Evolutionary conservation across 2,329 filamentous ascomycete genomes (phyloP).

Genomic region (Bipolaris gigantea): DNA sequence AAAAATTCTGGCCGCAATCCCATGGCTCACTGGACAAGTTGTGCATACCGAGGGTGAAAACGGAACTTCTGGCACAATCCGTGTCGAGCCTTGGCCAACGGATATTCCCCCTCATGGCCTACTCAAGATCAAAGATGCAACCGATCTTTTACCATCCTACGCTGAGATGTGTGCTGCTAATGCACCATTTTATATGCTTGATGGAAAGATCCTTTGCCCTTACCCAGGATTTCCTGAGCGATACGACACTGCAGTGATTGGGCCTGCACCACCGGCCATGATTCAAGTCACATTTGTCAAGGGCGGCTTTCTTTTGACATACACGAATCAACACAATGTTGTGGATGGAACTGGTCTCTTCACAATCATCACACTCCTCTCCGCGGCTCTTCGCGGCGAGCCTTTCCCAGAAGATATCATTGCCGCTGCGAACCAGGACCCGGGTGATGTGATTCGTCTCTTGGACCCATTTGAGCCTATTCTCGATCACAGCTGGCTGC

Average conservation of each 20-base stretch:
- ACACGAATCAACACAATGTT: background rate
- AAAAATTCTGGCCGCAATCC: background rate
- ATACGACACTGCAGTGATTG: background rate
- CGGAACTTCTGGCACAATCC: background rate
- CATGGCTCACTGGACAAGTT: background rate
- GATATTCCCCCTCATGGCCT: background rate
- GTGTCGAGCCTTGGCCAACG: background rate
- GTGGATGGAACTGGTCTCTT: background rate
- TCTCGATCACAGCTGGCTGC: background rate
- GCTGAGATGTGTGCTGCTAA: background rate
- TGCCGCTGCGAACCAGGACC: background rate
- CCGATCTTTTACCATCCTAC: background rate
- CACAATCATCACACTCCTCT: background rate
- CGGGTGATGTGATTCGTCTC: background rate
- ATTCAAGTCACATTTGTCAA: background rate
- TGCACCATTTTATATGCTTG: background rate
- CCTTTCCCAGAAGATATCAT: conserved; percentile 1
- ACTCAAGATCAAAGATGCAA: background rate
- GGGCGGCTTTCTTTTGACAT: background rate
- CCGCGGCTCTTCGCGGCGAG: background rate
- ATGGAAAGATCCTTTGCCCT: background rate
- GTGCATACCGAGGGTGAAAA: background rate
- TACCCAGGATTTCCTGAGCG: background rate
- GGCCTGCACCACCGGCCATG: background rate
- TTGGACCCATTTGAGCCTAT: background rate